These are phyloP conservation scores for Mycena leptocephala DNA, from an alignment of 768 basidiomycete genomes.

Conservation along the genomic window DNA sequence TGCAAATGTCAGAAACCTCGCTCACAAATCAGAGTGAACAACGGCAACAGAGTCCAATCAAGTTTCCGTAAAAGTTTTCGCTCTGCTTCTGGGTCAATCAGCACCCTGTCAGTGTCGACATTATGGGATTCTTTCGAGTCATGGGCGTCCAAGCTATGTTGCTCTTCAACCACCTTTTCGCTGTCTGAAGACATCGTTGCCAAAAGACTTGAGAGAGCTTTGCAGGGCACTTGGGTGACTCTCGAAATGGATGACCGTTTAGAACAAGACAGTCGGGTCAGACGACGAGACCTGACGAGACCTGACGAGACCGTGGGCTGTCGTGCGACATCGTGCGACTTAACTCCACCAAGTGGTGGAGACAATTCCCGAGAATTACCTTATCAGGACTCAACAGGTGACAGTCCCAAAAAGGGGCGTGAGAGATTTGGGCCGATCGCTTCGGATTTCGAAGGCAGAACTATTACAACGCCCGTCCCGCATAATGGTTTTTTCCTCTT, in stretches of 20 bases:
- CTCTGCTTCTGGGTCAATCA: constrained; percentile 53
- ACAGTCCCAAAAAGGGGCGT: no score
- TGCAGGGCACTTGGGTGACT: background rate
- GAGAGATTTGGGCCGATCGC: no score
- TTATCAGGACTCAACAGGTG: no score
- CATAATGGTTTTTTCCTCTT: background rate
- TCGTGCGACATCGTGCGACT: no score
- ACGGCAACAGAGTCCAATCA: constrained; percentile 53
- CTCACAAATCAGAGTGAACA: constrained; percentile 60
- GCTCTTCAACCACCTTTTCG: constrained; percentile 9
- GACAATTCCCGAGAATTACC: no score
- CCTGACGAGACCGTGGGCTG: no score
- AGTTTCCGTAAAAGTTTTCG: constrained; percentile 53
- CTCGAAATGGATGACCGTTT: no score
- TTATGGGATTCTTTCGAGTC: constrained; percentile 9
- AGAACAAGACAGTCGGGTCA: no score
- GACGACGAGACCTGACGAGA: no score
- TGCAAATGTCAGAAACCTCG: background rate
- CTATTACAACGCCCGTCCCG: background rate
- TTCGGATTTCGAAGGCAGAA: background rate
- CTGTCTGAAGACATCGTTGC: constrained; percentile 13
- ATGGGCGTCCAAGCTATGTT: background rate
- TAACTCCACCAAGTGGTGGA: no score
- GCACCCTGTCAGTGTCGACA: background rate
- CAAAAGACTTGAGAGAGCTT: background rate